Conservation (phyloP, 306 rosid genomes). For the Vigna hirtella region DNA sequence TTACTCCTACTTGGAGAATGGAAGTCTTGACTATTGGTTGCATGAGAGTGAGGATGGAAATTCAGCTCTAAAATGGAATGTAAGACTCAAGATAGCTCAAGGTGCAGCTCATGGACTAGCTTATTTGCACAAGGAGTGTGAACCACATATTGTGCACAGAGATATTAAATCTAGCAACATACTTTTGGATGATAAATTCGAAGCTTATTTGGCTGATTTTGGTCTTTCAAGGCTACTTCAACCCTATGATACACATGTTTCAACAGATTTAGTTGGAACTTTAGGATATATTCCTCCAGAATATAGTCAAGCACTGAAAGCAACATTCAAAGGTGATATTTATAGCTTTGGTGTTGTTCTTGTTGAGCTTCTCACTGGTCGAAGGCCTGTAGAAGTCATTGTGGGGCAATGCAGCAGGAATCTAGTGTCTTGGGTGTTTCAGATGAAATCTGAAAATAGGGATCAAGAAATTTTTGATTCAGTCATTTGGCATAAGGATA, state of each 20-base stretch:
- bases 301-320: slow-evolving; percentile 62
- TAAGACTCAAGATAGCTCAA: slow-evolving; percentile 63
- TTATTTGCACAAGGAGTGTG: slow-evolving; percentile 66
- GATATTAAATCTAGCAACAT: slow-evolving; percentile 76
- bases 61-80: slow-evolving; percentile 63
- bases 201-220: slow-evolving; percentile 72
- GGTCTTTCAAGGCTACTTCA: slow-evolving; percentile 69
- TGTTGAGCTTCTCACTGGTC: slow-evolving; percentile 64
- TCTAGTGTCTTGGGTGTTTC: slow-evolving; percentile 68
- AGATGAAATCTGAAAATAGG: slow-evolving; percentile 60
- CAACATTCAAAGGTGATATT: slow-evolving; percentile 71
- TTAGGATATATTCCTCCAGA: slow-evolving; percentile 78
- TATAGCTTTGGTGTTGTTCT: slow-evolving; percentile 75
- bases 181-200: slow-evolving; percentile 59
- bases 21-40: slow-evolving; percentile 74
- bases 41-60: slow-evolving; percentile 59
- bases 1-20: slow-evolving; percentile 74
- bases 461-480: slow-evolving; percentile 62
- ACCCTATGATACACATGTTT: slow-evolving; percentile 70
- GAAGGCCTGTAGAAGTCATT: slow-evolving; percentile 68
- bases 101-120: slow-evolving; percentile 68
- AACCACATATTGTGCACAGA: slow-evolving; percentile 69
- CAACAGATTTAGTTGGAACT: slow-evolving; percentile 72
- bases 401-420: slow-evolving; percentile 60
- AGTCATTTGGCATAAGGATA: slow-evolving; percentile 57